phyloP scores from a whole-genome alignment of 2,329 filamentous ascomycete species.

The Metarhizium anisopliae region DNA sequence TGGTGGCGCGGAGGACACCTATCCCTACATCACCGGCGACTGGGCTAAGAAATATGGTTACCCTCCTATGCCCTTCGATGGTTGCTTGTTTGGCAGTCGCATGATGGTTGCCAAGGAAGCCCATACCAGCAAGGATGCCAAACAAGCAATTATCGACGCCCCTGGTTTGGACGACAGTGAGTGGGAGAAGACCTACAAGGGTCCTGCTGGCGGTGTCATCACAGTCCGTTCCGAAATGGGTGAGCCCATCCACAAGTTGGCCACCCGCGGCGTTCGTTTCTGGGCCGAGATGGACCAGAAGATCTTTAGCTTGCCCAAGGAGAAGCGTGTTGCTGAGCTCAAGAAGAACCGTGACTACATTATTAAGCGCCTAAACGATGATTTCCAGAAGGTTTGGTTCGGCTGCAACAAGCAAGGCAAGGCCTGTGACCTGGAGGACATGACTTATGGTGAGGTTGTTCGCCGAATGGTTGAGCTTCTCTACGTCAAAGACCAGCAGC shows the following conservation, averaged over 20 bases:
- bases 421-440: conserved; percentile 83
- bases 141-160: conserved; percentile 83
- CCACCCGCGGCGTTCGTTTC: conserved; percentile 89
- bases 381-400: conserved; percentile 97
- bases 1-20: conserved; percentile 81
- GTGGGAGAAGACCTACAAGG: conserved; percentile 93
- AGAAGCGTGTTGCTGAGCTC: conserved; percentile 79
- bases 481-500: conserved; percentile 81
- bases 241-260: conserved; percentile 97
- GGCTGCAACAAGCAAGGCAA: conserved; percentile 73
- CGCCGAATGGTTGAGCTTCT: conserved; percentile 82
- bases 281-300: conserved; percentile 99
- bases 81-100: conserved; percentile 80
- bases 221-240: conserved; percentile 99
- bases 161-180: conserved; percentile 70
- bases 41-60: conserved; percentile 87
- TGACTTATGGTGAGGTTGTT: conserved; percentile 87
- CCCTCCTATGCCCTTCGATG: conserved; percentile 89
- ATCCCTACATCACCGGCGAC: conserved; percentile 80
- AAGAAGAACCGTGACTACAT: conserved; percentile 86
- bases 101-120: conserved; percentile 95
- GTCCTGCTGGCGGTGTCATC: conserved; percentile 83
- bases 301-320: conserved; percentile 93
- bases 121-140: conserved; percentile 77
- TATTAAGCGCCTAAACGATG: conserved; percentile 90